A percentile compares a stretch with the other conserved stretches of the same genome.
These are phyloP conservation scores for Zymoseptoria brevis DNA, from an alignment of 2,329 filamentous ascomycete genomes.

Conservation along the genomic window DNA sequence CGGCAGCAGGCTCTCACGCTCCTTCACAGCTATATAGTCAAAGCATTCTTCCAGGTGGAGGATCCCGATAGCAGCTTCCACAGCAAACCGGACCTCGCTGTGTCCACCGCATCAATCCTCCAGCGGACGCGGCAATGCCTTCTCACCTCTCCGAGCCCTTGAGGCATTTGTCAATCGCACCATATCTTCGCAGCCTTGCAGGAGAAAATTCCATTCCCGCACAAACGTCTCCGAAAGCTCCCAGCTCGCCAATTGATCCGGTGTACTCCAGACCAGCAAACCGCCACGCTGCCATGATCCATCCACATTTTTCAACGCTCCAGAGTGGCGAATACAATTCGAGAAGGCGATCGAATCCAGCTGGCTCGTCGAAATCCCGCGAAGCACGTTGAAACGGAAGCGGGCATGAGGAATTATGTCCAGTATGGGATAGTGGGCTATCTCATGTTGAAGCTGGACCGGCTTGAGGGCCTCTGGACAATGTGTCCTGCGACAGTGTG, in stretches of 20 bases:
- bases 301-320: conserved; percentile 18
- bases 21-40: background rate
- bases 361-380: conserved; percentile 18
- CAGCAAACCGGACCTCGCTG: background rate
- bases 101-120: background rate
- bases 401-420: conserved; percentile 24
- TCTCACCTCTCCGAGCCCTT: conserved; percentile 30
- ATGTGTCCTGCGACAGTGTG: conserved; percentile 3
- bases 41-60: background rate
- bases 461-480: conserved; percentile 19
- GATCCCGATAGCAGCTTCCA: background rate
- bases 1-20: too few species aligned
- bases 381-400: conserved; percentile 24
- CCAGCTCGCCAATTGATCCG: conserved; percentile 36
- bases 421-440: conserved; percentile 24
- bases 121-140: conserved; percentile 8
- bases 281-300: conserved; percentile 23
- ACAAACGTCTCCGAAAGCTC: conserved; percentile 37
- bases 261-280: conserved; percentile 34
- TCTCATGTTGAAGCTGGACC: conserved; percentile 21
- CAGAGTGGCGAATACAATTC: conserved; percentile 19
- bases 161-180: conserved; percentile 36
- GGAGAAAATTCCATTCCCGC: conserved; percentile 33
- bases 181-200: conserved; percentile 35
- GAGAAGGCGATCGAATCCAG: conserved; percentile 20